A percentile compares a stretch with the other conserved stretches of the same genome.
Conservation (phyloP, 257 asterid genomes). For the Thymus mandschuricus region DNA sequence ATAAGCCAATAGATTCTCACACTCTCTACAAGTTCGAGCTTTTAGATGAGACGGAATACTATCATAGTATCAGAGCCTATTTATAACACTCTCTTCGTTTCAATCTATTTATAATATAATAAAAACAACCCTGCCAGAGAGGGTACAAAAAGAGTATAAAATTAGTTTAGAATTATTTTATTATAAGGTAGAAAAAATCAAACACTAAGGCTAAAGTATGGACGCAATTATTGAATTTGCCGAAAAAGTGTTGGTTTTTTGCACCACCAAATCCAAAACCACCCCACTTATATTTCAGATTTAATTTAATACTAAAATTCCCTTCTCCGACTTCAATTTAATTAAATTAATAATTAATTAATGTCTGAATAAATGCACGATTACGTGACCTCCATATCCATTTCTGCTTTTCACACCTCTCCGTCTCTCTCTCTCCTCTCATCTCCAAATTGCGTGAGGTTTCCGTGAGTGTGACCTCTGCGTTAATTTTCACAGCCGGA, state of each 20-base stretch:
- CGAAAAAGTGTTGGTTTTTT: conserved; percentile 21
- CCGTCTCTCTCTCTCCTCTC: conserved; percentile 33
- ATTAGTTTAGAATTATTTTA: no score
- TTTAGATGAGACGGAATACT: no score
- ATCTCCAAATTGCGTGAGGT: conserved; percentile 30
- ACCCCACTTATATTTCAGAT: conserved; percentile 1
- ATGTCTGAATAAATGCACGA: conserved; percentile 13
- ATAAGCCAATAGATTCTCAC: no score
- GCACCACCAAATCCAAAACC: conserved; percentile 28
- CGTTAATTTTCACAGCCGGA: conserved; percentile 28
- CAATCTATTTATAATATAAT: no score
- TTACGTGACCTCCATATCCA: conserved; percentile 53
- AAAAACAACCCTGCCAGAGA: no score
- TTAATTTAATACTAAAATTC: not conserved
- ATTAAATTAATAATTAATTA: not conserved
- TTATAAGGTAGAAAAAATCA: not conserved
- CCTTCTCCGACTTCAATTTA: not conserved
- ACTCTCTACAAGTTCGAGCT: no score
- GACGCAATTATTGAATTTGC: conserved; percentile 18
- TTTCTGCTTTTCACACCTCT: conserved; percentile 30
- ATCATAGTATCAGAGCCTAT: no score
- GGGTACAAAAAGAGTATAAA: no score
- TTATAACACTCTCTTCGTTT: no score
- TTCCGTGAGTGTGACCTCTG: conserved; percentile 45
- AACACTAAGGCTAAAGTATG: not conserved